Evolutionary conservation across 352 stramenopile species (phyloP).

Genomic region (Blastocystis sp.): DNA sequence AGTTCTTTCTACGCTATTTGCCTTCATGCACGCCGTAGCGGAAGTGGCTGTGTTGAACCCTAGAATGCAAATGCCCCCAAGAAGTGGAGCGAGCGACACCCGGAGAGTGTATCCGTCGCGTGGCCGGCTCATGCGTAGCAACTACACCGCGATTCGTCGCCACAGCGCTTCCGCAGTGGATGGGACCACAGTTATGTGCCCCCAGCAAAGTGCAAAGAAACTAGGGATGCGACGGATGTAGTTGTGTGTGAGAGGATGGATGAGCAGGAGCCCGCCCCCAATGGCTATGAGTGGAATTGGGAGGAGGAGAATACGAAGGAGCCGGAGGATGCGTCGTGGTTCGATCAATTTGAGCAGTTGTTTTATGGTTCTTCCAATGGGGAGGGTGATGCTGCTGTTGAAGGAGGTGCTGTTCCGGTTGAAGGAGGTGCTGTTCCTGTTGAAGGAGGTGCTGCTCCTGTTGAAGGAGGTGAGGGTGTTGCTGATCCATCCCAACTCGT

Average conservation of each 20-base stretch:
- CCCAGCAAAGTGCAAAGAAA: slow-evolving; percentile 64
- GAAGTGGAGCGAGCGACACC: slow-evolving; percentile 45
- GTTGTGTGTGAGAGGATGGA: neutral
- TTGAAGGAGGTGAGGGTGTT: no score
- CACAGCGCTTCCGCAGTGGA: slow-evolving; percentile 57
- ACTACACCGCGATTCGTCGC: slow-evolving; percentile 10
- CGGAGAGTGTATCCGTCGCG: neutral
- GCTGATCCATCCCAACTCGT: no score
- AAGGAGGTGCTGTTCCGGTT: neutral
- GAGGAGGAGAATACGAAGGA: slow-evolving; percentile 4
- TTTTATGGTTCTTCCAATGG: neutral
- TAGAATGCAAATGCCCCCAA: neutral
- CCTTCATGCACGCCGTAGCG: neutral
- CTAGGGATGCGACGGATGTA: slow-evolving; percentile 9
- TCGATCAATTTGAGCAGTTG: slow-evolving; percentile 28
- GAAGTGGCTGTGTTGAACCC: neutral
- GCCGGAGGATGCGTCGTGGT: neutral
- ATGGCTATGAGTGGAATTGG: slow-evolving; percentile 33
- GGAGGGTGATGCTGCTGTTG: neutral
- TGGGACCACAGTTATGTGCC: slow-evolving; percentile 66
- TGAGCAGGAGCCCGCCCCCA: neutral
- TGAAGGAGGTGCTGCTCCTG: neutral
- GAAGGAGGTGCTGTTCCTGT: no score
- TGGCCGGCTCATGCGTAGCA: neutral
- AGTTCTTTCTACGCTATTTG: neutral